Base-by-base conservation (phyloP, 2,329 filamentous ascomycete genomes). In the Fonsecaea multimorphosa region DNA sequence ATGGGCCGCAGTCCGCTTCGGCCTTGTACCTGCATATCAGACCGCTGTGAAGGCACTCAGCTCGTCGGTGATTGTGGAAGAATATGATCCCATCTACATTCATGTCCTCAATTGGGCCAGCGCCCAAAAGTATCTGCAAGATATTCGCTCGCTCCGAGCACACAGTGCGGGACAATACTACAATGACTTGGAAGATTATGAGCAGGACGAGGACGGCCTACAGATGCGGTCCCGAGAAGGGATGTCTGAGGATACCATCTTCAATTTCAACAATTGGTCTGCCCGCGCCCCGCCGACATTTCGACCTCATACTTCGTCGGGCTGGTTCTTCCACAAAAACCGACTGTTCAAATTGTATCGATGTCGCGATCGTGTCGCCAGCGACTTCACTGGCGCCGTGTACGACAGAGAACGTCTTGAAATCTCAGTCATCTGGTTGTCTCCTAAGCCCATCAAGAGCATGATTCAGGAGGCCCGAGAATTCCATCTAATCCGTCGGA, bases 71-170 rank as follows among this genome's bases (percentile, higher is more conserved):
- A 82, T 82, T 52, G 78, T 89, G 54, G 80, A 77, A 66, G 83
- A 82, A 68, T 80, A 80, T 55, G 86, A 89, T 71, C 83, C 86
- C 63, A 87, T 88, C 52, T 87, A 87, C 72, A 62, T 73, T 4
- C 84, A 88, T 61, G 72, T 89, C 58, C 87, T 88, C 78, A 81
- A 83, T 64, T 89, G 86, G 79, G 78, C 89, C 1, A 83, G 85
- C 0, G 74, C 80, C 46, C 83, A 87, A 72, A 82, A 83, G 9
- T 78, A 76, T 24, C 81, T 86, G 64, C 79, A 79, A 36, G 81
- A 81, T 54, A 85, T 84, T 34, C 81, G 85, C 12, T 80, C 80
- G 2, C 76, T 89, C 19, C 83, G 82, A 67, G 86, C 85, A 5
- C 84, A 87, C 73, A 87, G 85, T 0, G 79, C 81, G 1, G 58